Percentiles rank a stretch among this genome's conserved stretches.
Conservation (phyloP, 352 stramenopile genomes). For the Pythium dissotocum region DNA sequence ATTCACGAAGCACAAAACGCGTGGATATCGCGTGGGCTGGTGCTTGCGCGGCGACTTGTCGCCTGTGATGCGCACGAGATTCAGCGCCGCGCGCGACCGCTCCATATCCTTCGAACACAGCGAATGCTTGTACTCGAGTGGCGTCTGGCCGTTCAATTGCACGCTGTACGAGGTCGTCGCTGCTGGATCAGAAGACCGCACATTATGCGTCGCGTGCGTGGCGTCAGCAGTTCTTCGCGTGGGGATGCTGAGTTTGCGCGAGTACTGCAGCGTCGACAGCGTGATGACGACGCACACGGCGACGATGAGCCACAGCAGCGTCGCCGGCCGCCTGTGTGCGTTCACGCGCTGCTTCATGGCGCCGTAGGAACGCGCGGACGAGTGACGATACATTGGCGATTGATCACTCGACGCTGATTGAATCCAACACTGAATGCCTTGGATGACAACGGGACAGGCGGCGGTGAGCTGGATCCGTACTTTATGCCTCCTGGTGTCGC, state of each 20-base stretch:
- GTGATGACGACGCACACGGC: not conserved
- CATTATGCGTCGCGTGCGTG: not conserved
- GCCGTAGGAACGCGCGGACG: not conserved
- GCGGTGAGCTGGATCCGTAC: no score
- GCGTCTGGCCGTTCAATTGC: not conserved
- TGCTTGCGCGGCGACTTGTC: constrained; percentile 14
- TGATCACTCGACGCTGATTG: no score
- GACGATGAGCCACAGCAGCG: not conserved
- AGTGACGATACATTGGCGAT: not conserved
- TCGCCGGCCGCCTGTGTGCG: not conserved
- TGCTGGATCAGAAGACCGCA: not conserved
- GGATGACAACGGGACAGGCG: no score
- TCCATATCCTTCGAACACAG: not conserved
- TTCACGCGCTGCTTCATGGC: not conserved
- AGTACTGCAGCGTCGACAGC: not conserved
- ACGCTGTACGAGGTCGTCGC: not conserved
- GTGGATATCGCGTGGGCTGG: constrained; percentile 34
- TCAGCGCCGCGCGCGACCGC: constrained; percentile 18
- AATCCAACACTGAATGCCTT: no score
- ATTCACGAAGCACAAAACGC: constrained; percentile 80
- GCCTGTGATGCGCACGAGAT: constrained; percentile 42
- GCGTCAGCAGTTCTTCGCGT: not conserved
- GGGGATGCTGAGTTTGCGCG: not conserved
- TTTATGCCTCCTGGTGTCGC: no score
- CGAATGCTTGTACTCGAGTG: not conserved